Evolutionary conservation across 306 rosid species (phyloP).

Genomic region (Lathyrus sativus): DNA sequence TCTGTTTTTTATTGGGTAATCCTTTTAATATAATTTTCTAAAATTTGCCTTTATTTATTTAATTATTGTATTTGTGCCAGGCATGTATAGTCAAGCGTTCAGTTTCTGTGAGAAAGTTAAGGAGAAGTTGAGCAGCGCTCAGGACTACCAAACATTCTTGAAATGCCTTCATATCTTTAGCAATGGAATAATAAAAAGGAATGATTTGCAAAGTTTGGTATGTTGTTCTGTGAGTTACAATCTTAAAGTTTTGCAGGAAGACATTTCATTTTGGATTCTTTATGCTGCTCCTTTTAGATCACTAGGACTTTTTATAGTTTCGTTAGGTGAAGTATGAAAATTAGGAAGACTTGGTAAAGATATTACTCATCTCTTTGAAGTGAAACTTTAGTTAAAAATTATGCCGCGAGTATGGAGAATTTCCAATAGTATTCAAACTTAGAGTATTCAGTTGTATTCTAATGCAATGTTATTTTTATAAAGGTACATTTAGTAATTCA

Average conservation of each 20-base stretch:
- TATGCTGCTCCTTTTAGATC: background rate
- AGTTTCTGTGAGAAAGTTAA: slow-evolving; percentile 87
- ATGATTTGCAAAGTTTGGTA: slow-evolving; percentile 86
- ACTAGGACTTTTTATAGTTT: slow-evolving; percentile 20
- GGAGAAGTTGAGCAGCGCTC: slow-evolving; percentile 72
- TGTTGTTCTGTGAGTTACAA: slow-evolving; percentile 36
- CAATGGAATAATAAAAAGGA: slow-evolving; percentile 86
- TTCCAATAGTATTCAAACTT: background rate
- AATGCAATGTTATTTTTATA: background rate
- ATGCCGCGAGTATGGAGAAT: background rate
- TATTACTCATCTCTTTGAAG: background rate
- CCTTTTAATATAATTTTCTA: slow-evolving; percentile 19
- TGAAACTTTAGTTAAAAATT: slow-evolving; percentile 1
- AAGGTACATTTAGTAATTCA: background rate
- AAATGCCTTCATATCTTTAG: slow-evolving; percentile 85
- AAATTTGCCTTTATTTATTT: slow-evolving; percentile 27
- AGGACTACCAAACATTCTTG: slow-evolving; percentile 77
- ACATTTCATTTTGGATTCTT: slow-evolving; percentile 10
- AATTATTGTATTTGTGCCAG: slow-evolving; percentile 54
- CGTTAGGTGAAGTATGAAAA: background rate
- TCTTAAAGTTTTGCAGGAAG: slow-evolving; percentile 19
- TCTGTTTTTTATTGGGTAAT: background rate
- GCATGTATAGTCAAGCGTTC: slow-evolving; percentile 75
- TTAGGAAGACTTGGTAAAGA: slow-evolving; percentile 11
- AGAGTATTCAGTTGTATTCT: background rate